phyloP scores from a whole-genome alignment of 257 asterid genomes.

The Solanum tacnaense region DNA sequence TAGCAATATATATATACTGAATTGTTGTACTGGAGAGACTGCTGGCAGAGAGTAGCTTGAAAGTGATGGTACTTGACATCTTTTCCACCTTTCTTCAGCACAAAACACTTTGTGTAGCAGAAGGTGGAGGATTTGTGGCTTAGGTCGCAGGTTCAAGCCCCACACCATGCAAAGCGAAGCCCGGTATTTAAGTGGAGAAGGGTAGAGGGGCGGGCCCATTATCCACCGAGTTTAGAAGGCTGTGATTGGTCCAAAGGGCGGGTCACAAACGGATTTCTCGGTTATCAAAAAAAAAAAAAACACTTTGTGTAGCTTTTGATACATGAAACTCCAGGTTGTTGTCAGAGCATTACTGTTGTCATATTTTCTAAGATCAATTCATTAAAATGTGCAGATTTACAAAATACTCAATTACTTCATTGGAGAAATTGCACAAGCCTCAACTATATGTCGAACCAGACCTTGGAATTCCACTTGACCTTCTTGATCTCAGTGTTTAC shows the following conservation, averaged over 20 bases:
- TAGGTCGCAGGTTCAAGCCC: too few species aligned
- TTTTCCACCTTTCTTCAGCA: neutral
- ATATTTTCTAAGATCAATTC: neutral
- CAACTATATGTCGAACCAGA: conserved; percentile 89
- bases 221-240: too few species aligned
- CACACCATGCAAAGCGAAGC: too few species aligned
- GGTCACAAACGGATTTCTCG: too few species aligned
- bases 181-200: too few species aligned
- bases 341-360: neutral
- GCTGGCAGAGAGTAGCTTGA: neutral
- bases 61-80: neutral
- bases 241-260: too few species aligned
- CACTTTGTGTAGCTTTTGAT: neutral
- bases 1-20: neutral
- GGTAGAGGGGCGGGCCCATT: too few species aligned
- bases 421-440: conserved; percentile 96
- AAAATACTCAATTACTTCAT: conserved; percentile 64
- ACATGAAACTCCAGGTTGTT: neutral
- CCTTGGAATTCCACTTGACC: conserved; percentile 92
- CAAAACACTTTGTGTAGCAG: neutral
- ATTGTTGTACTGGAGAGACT: neutral
- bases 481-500: conserved; percentile 93
- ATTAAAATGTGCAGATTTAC: conserved; percentile 56
- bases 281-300: too few species aligned
- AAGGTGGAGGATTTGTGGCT: too few species aligned